Conservation (phyloP, 148 eudicot species). For the Nyssa sinensis region DNA sequence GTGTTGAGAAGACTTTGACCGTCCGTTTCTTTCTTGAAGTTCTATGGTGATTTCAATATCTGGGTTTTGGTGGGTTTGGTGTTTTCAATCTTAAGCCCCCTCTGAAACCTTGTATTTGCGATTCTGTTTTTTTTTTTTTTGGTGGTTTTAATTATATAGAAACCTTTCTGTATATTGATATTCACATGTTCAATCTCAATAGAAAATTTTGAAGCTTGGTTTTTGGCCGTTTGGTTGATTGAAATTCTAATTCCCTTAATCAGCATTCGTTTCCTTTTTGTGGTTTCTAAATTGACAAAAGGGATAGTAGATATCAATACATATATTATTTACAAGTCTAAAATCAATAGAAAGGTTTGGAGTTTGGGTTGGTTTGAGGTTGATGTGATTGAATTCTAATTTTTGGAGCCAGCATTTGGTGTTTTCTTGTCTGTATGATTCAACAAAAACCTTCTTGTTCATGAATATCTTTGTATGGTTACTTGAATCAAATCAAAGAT, state of each 20-base stretch:
- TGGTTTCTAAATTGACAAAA: background rate
- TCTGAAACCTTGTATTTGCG: background rate
- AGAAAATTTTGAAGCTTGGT: background rate
- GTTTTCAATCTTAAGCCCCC: background rate
- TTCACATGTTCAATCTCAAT: background rate
- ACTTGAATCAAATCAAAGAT: too few relatives aligned
- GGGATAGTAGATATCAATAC: background rate
- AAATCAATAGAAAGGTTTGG: background rate
- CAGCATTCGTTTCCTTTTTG: background rate
- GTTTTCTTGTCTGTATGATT: too few relatives aligned
- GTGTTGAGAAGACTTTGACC: background rate
- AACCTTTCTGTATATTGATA: background rate
- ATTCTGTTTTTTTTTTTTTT: background rate
- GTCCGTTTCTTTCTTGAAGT: slow-evolving; percentile 1
- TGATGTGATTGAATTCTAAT: background rate
- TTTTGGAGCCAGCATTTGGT: background rate
- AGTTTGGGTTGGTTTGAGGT: background rate
- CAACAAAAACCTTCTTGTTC: too few relatives aligned
- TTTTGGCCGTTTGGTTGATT: background rate
- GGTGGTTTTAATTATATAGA: background rate
- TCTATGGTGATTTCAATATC: background rate
- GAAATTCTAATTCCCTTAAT: background rate
- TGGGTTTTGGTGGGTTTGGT: slow-evolving; percentile 22
- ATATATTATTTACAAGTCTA: background rate
- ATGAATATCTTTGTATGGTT: too few relatives aligned